Conservation (phyloP, 169 alveolate genomes). For the Cytauxzoon felis region DNA sequence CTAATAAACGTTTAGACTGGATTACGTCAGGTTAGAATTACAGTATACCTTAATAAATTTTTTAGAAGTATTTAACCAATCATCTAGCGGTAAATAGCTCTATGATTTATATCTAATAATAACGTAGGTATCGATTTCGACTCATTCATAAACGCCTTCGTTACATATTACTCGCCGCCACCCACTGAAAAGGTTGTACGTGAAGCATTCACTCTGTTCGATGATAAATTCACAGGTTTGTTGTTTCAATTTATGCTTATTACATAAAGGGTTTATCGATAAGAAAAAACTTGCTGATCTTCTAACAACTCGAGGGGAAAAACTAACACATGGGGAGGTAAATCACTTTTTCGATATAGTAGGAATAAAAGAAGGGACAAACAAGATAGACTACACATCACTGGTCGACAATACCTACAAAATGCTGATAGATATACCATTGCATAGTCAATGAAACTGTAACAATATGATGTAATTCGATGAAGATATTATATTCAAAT, state of each 20-base stretch:
- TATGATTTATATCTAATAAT: neutral
- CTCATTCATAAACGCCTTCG: constrained; percentile 30
- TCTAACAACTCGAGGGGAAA: constrained; percentile 58
- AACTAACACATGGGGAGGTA: constrained; percentile 26
- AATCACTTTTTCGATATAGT: constrained; percentile 39
- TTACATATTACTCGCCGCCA: constrained; percentile 35
- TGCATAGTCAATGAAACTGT: neutral
- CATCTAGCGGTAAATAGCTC: constrained; percentile 28
- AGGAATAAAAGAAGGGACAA: constrained; percentile 19
- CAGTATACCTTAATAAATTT: neutral
- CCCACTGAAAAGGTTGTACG: constrained; percentile 45
- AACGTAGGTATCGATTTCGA: constrained; percentile 39
- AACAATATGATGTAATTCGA: neutral
- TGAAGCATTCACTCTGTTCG: constrained; percentile 55
- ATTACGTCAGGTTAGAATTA: constrained; percentile 29
- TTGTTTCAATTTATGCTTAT: neutral
- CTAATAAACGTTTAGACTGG: constrained; percentile 26
- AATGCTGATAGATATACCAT: constrained; percentile 12
- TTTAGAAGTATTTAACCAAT: constrained; percentile 49
- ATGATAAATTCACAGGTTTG: constrained; percentile 39
- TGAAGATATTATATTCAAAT: neutral
- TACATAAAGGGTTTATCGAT: constrained; percentile 39
- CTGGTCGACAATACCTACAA: constrained; percentile 45
- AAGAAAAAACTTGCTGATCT: constrained; percentile 11
- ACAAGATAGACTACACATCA: constrained; percentile 20